phyloP scores from a whole-genome alignment of 805 yeast species.

The Lipomyces starkeyi region DNA sequence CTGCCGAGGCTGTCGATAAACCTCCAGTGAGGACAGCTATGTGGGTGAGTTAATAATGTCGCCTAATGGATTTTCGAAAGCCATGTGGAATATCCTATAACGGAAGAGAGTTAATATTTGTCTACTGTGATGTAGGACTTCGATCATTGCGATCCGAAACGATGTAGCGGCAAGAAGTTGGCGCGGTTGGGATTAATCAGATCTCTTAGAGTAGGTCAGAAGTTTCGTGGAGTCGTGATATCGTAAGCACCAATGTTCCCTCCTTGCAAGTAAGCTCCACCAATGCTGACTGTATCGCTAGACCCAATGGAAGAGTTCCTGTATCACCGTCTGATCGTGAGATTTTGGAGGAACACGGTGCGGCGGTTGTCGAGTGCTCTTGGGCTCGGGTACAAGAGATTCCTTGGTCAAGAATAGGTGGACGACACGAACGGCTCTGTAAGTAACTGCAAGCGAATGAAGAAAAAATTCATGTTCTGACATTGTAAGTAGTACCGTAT shows the following conservation, averaged over 20 bases:
- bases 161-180: slow-evolving; percentile 94
- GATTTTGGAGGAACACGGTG: slow-evolving; percentile 79
- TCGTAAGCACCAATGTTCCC: slow-evolving; percentile 48
- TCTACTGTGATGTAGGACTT: slow-evolving; percentile 63
- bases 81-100: background rate
- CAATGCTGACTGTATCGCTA: background rate
- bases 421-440: slow-evolving; percentile 75
- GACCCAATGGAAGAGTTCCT: slow-evolving; percentile 84
- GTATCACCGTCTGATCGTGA: slow-evolving; percentile 87
- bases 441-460: slow-evolving; percentile 5
- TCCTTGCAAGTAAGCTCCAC: background rate
- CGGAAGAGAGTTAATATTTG: background rate
- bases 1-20: background rate
- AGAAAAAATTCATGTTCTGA: background rate
- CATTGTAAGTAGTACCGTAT: slow-evolving; percentile 63
- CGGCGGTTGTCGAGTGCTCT: slow-evolving; percentile 98
- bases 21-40: slow-evolving; percentile 75
- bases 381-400: slow-evolving; percentile 98
- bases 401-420: slow-evolving; percentile 94
- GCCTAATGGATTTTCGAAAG: background rate
- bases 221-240: slow-evolving; percentile 86
- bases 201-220: slow-evolving; percentile 86
- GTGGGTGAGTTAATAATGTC: slow-evolving; percentile 57
- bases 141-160: slow-evolving; percentile 97
- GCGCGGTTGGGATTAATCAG: slow-evolving; percentile 86